phyloP scores from a whole-genome alignment of 2,329 filamentous ascomycete species.

The Claviceps africana region DNA sequence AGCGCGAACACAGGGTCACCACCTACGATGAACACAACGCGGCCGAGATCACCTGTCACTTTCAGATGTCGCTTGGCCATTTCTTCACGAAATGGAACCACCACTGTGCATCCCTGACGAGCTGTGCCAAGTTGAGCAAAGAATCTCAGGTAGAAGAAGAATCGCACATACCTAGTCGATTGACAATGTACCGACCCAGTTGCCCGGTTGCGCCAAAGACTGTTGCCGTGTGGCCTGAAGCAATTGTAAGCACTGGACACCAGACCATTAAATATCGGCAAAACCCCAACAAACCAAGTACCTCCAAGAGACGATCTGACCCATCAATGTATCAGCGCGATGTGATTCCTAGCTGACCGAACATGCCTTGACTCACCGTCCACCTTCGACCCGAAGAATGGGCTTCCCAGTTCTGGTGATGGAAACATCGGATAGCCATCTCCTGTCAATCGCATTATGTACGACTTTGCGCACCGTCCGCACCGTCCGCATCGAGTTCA shows the following conservation, averaged over 20 bases:
- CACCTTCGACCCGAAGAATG: slow-evolving; percentile 75
- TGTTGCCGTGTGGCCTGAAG: slow-evolving; percentile 77
- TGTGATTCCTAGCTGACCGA: neutral
- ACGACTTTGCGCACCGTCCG: slow-evolving; percentile 36
- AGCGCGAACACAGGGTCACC: neutral
- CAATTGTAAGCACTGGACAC: slow-evolving; percentile 14
- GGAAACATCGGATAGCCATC: slow-evolving; percentile 62
- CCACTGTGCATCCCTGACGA: slow-evolving; percentile 83
- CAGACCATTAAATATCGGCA: neutral
- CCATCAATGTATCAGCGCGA: slow-evolving; percentile 13
- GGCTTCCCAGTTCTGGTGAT: slow-evolving; percentile 96
- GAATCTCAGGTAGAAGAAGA: neutral
- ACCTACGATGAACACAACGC: slow-evolving; percentile 69
- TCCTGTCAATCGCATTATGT: slow-evolving; percentile 34
- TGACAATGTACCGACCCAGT: slow-evolving; percentile 93
- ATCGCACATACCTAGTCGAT: slow-evolving; percentile 55
- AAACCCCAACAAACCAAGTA: slow-evolving; percentile 25
- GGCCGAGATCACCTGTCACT: slow-evolving; percentile 84
- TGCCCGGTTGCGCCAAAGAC: slow-evolving; percentile 97
- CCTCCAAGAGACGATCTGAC: slow-evolving; percentile 75
- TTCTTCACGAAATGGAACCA: slow-evolving; percentile 89
- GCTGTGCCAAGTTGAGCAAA: slow-evolving; percentile 34
- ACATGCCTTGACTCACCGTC: slow-evolving; percentile 50
- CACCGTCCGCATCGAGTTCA: slow-evolving; percentile 41
- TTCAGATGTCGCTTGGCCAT: slow-evolving; percentile 97